These are phyloP conservation scores for Talaromyces stipitatus DNA, from an alignment of 495 filamentous ascomycete species.

Conservation along the genomic window DNA sequence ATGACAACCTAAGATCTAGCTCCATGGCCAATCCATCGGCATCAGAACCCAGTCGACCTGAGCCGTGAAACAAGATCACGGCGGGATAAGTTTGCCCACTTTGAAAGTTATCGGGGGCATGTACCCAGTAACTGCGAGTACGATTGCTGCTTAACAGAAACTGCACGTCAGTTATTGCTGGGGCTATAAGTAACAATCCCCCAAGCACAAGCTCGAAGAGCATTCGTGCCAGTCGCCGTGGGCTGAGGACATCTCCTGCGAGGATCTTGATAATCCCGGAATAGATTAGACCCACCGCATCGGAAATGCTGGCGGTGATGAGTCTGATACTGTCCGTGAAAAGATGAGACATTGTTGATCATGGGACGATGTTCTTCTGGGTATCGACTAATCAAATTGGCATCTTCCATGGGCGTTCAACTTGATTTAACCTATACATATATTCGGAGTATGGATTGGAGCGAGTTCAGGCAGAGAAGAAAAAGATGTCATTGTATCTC, in stretches of 20 bases:
- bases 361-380: too few species aligned
- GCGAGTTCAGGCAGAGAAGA: background rate
- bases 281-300: background rate
- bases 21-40: conserved; percentile 6
- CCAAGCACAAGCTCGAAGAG: background rate
- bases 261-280: background rate
- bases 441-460: too few species aligned
- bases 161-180: conserved; percentile 1
- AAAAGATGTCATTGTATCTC: background rate
- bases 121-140: conserved; percentile 6
- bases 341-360: background rate
- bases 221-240: background rate
- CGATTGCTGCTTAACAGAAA: conserved; percentile 1
- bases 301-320: background rate
- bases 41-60: conserved; percentile 1
- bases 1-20: background rate
- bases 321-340: background rate
- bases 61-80: background rate
- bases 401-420: too few species aligned
- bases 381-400: too few species aligned
- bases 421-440: too few species aligned
- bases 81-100: background rate
- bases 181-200: background rate
- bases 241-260: background rate
- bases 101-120: background rate